Base-by-base conservation (phyloP, 345 rosid genomes). In the Linum tenue region DNA sequence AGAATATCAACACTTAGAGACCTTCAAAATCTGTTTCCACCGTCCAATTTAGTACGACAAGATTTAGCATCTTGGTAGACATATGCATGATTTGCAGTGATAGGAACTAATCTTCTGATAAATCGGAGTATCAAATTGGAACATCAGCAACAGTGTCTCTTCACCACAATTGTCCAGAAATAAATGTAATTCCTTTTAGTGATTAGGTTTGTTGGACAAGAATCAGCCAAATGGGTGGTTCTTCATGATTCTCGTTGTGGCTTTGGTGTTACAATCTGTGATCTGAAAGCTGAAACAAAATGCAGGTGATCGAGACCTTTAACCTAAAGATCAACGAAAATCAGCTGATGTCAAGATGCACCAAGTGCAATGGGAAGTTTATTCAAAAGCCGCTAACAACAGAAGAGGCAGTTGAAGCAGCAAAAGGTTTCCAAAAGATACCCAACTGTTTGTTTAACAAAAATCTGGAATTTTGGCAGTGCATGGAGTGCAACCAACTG, bases 401-500 rank as follows among this genome's bases (percentile, higher is more conserved):
- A 12, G 96, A 87, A 79, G 94, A 92, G 76, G 98, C 97, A 37
- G 70, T 86, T 72, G 94, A 92, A 80, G 91, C 98, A 48, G 90
- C 96, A 42, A 92, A 90, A 69, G 96, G 97, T 60, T 90, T 92
- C 74, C 98, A 92, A 79, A 87, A 72, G 78, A 89, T 92, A 70
- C 98, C 96, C 3, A 59, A 58, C 72, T 92, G 98, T 79, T 68
- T 92, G 76, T 89, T 92, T 66, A 69, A 89, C 84, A 89, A 87
- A 75, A 81, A 89, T 63, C 62, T 92, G 63, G 87, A 92, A 66
- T 92, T 92, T 76, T 92, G 97, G 98, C 96, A 92, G 76, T 89
- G 98, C 83, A 85, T 81, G 87, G 94, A 87, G 65, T 92, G 98
- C 77, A 76, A 79, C 75, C 98, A 92, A 79, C 91, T 92, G 51